These are phyloP conservation scores for Penicillium sp. DNA, from an alignment of 2,329 filamentous ascomycete species.

Conservation along the genomic window DNA sequence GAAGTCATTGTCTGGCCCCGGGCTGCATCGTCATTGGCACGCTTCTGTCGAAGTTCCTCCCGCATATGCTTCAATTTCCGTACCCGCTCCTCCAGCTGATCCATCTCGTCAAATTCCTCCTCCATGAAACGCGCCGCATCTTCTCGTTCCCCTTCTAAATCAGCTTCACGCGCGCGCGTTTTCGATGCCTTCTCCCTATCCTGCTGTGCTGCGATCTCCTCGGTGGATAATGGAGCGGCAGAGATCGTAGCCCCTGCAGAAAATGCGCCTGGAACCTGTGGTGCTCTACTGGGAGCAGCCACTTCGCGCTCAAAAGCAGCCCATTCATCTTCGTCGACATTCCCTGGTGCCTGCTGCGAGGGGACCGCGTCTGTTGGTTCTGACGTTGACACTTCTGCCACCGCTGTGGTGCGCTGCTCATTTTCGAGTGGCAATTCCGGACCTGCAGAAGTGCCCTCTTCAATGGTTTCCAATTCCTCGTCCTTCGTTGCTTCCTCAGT, in stretches of 20 bases:
- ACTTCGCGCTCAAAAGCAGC: constrained; percentile 82
- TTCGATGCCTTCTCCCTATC: constrained; percentile 43
- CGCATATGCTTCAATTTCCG: constrained; percentile 62
- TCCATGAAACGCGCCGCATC: constrained; percentile 68
- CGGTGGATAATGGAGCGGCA: constrained; percentile 61
- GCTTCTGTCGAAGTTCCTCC: constrained; percentile 56
- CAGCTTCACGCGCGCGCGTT: constrained; percentile 44
- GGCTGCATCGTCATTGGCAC: constrained; percentile 17
- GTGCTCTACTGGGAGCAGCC: constrained; percentile 43
- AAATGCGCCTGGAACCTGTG: constrained; percentile 29
- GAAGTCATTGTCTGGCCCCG: constrained; percentile 25
- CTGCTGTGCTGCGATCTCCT: constrained; percentile 55
- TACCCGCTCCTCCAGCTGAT: constrained; percentile 67
- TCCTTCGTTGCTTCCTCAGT: constrained; percentile 25
- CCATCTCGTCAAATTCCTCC: constrained; percentile 78
- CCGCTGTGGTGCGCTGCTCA: constrained; percentile 10
- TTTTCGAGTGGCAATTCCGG: constrained; percentile 17
- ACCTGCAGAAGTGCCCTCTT: constrained; percentile 24
- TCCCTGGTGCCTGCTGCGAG: constrained; percentile 13
- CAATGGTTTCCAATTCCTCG: constrained; percentile 24
- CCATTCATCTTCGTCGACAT: constrained; percentile 72
- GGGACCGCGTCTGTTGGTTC: constrained; percentile 9
- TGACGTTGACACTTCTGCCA: constrained; percentile 1
- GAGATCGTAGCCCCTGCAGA: constrained; percentile 55
- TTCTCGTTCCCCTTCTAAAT: constrained; percentile 64